Percentiles rank a stretch among this genome's conserved stretches.
Conservation (phyloP, 305 asterid species). For the Fraxinus sp. region DNA sequence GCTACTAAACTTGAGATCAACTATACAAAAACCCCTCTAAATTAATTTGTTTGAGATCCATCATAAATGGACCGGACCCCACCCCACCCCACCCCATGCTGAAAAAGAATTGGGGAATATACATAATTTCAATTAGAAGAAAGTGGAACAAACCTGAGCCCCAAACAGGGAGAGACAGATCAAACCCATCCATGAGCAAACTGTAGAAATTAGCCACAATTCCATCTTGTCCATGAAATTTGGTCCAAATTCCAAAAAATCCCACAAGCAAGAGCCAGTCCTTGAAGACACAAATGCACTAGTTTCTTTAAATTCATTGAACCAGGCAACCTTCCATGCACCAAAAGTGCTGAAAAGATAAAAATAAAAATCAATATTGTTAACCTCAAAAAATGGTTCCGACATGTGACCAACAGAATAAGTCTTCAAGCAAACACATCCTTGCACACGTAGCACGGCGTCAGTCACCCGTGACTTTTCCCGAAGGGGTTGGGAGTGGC, state of each 20-base stretch:
- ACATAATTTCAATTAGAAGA: neutral
- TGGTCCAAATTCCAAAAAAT: slow-evolving; percentile 85
- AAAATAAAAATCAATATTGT: neutral
- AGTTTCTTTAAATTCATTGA: slow-evolving; percentile 75
- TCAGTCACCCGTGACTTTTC: too few relatives aligned
- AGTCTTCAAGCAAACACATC: too few relatives aligned
- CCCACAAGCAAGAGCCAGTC: slow-evolving; percentile 83
- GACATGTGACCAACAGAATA: too few relatives aligned
- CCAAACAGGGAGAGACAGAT: slow-evolving; percentile 62
- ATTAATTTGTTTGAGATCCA: neutral
- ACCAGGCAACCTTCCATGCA: slow-evolving; percentile 85
- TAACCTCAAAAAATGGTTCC: too few relatives aligned
- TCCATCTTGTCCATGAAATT: slow-evolving; percentile 72
- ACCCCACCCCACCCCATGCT: neutral
- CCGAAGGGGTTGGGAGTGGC: too few relatives aligned
- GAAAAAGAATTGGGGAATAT: neutral
- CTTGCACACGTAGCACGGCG: too few relatives aligned
- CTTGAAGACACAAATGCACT: slow-evolving; percentile 80
- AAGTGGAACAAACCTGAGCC: slow-evolving; percentile 63
- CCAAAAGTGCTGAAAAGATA: slow-evolving; percentile 63
- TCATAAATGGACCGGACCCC: too few relatives aligned
- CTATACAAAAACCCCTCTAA: too few relatives aligned
- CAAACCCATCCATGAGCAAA: slow-evolving; percentile 90
- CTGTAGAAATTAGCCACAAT: slow-evolving; percentile 78
- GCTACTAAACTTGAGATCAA: too few relatives aligned